These are phyloP conservation scores for Leccinum pallidistipes DNA, from an alignment of 1,284 basidiomycete genomes.

Conservation along the genomic window DNA sequence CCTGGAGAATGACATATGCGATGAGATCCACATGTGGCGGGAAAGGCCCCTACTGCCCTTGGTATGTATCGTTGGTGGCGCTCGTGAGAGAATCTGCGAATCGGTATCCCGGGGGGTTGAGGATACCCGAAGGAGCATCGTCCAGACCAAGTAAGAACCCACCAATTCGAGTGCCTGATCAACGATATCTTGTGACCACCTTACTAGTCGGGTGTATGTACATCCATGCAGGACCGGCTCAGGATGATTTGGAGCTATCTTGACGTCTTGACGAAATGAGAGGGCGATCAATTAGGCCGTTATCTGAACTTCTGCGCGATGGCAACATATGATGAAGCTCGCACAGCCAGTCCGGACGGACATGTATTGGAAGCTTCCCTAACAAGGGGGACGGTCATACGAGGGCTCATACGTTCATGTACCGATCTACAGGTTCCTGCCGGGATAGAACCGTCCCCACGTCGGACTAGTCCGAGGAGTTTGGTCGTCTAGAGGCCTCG, in stretches of 20 bases:
- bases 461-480: slow-evolving; percentile 24
- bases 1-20: slow-evolving; percentile 4
- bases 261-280: background rate
- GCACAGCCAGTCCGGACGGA: background rate
- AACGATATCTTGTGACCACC: slow-evolving; percentile 21
- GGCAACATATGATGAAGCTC: background rate
- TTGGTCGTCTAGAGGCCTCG: background rate
- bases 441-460: slow-evolving; percentile 3
- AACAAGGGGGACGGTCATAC: background rate
- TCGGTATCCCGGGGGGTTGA: slow-evolving; percentile 5
- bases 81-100: slow-evolving; percentile 31
- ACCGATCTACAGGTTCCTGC: slow-evolving; percentile 2
- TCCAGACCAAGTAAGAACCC: slow-evolving; percentile 9
- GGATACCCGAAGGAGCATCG: slow-evolving; percentile 6
- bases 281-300: background rate
- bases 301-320: background rate
- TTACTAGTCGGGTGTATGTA: slow-evolving; percentile 11
- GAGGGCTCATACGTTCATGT: background rate
- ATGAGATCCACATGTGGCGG: slow-evolving; percentile 6
- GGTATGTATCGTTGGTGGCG: background rate
- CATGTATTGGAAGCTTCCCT: slow-evolving; percentile 1
- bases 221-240: background rate
- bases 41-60: slow-evolving; percentile 4
- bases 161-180: slow-evolving; percentile 20
- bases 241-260: background rate